These are phyloP conservation scores for Diaporthe destruens DNA, from an alignment of 2,329 filamentous ascomycete species.

Conservation along the genomic window DNA sequence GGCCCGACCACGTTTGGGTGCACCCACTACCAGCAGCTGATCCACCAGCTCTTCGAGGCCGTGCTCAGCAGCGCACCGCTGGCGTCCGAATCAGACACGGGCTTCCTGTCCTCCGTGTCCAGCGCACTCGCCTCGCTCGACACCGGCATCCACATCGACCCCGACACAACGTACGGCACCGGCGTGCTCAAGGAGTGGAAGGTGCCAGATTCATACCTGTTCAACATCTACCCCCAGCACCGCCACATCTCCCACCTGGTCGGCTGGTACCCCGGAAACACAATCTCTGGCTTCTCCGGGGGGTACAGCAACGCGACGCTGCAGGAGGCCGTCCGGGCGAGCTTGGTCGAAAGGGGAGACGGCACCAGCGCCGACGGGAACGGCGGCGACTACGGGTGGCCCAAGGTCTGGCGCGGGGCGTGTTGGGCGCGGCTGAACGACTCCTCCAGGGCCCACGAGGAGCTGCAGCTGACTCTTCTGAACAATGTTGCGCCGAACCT, in stretches of 20 bases:
- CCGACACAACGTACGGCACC: slow-evolving; percentile 45
- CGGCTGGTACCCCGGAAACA: slow-evolving; percentile 68
- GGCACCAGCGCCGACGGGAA: slow-evolving; percentile 36
- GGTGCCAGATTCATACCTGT: slow-evolving; percentile 53
- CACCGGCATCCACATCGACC: slow-evolving; percentile 61
- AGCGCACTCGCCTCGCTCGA: slow-evolving; percentile 60
- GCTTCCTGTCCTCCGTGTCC: slow-evolving; percentile 53
- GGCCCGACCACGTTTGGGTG: slow-evolving; percentile 67
- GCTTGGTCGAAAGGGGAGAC: slow-evolving; percentile 50
- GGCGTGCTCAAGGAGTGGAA: slow-evolving; percentile 66
- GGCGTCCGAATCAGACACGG: slow-evolving; percentile 46
- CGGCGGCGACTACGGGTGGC: slow-evolving; percentile 64
- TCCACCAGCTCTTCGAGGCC: slow-evolving; percentile 58
- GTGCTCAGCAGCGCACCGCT: slow-evolving; percentile 48
- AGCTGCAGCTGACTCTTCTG: slow-evolving; percentile 61
- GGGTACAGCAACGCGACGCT: slow-evolving; percentile 59
- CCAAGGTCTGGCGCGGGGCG: slow-evolving; percentile 68
- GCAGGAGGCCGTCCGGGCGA: slow-evolving; percentile 58
- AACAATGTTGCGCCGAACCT: slow-evolving; percentile 64
- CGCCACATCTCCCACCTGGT: slow-evolving; percentile 68
- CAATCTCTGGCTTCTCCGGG: slow-evolving; percentile 57
- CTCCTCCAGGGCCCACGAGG: slow-evolving; percentile 60
- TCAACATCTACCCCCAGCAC: slow-evolving; percentile 48
- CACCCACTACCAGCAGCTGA: slow-evolving; percentile 65
- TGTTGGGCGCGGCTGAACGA: slow-evolving; percentile 69